Evolutionary conservation across 1,139 yeast species (phyloP), one percentile per base, ranked within the genome.

Genomic region (Sugiyamaella neomexicana): DNA sequence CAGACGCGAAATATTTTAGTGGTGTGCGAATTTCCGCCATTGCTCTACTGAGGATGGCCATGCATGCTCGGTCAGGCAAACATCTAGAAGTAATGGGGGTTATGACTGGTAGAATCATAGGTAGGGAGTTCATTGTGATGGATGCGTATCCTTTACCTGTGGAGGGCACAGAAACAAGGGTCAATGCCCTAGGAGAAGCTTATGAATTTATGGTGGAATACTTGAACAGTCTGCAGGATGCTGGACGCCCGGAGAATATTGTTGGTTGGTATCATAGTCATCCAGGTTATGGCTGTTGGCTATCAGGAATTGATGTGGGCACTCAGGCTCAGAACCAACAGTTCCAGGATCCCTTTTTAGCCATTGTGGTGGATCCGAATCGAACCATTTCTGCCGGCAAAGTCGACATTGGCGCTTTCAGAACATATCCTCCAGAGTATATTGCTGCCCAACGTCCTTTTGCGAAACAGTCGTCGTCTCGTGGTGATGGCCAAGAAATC

Each of bases 201-300:
- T 91, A 90, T 68, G 98, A 91, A 68, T 93, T 86, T 68, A 91
- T 93, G 96, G 95, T 91, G 1, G 85, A 83, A 60, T 90, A 86
- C 68, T 73, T 87, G 52, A 84, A 84, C 56, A 77, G 80, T 38
- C 76, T 83, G 65, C 81, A 84, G 57, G 75, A 74, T 46, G 72
- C 77, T 1, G 82, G 81, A 7, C 74, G 84, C 25, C 65, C 73
- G 12, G 82, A 77, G 56, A 80, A 87, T 62, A 86, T 93, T 37
- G 89, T 90, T 13, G 97, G 97, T 6, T 71, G 78, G 78, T 88
- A 91, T 71, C 96, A 93, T 71, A 90, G 97, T 2, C 99, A 93
- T 70, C 98, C 98, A 0, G 97, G 97, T 0, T 93, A 90, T 69
- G 98, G 97, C 41, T 88, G 97, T 68, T 87, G 97, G 96, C 72